Evolutionary conservation across 2,329 filamentous ascomycete species (phyloP).

Genomic region (Fusarium oligoseptatum): DNA sequence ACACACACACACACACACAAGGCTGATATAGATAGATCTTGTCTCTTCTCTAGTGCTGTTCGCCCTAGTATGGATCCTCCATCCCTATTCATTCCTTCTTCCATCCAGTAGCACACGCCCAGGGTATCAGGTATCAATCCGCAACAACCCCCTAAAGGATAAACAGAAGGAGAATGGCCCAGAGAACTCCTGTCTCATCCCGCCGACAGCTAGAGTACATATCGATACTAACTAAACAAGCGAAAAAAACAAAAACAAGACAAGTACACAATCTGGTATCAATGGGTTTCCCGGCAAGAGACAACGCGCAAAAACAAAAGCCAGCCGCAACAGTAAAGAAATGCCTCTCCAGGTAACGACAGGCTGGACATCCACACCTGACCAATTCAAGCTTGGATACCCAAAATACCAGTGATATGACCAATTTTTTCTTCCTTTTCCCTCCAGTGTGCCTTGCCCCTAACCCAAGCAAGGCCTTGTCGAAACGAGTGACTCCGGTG

Average conservation of each 20-base stretch:
- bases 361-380: not conserved
- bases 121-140: constrained; percentile 35
- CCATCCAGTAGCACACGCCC: constrained; percentile 17
- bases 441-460: constrained; percentile 15
- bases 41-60: constrained; percentile 20
- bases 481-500: constrained; percentile 29
- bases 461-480: constrained; percentile 24
- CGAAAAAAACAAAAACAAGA: constrained; percentile 15
- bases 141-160: constrained; percentile 13
- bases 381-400: constrained; percentile 2
- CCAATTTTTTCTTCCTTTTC: not conserved
- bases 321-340: constrained; percentile 9
- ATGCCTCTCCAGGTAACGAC: constrained; percentile 4
- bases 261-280: constrained; percentile 43
- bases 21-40: not conserved
- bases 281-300: constrained; percentile 13
- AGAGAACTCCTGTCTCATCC: constrained; percentile 27
- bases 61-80: constrained; percentile 18
- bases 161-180: constrained; percentile 24
- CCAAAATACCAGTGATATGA: not conserved
- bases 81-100: not conserved
- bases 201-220: constrained; percentile 19
- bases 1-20: not conserved
- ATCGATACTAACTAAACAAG: constrained; percentile 6
- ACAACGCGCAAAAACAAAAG: constrained; percentile 17